A percentile compares a stretch with the other conserved stretches of the same genome.
phyloP scores from a whole-genome alignment of 2,329 filamentous ascomycete genomes.

The Monosporascus sp. region DNA sequence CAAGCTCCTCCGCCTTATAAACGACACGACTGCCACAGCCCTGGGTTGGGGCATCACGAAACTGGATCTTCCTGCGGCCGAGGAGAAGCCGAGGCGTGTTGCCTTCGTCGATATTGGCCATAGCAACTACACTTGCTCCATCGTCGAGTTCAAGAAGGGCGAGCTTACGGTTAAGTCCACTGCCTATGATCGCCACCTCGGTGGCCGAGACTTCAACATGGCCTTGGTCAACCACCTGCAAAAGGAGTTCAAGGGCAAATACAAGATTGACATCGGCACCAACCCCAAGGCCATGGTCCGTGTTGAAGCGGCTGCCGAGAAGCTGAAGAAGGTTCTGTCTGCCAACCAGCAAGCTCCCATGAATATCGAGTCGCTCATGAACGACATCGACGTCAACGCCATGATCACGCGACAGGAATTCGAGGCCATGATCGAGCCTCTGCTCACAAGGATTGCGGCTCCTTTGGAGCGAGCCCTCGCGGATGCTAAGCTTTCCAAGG shows the following conservation, averaged over 20 bases:
- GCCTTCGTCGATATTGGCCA: slow-evolving; percentile 93
- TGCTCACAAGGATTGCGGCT: slow-evolving; percentile 64
- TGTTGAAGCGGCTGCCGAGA: slow-evolving; percentile 84
- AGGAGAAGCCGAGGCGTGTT: slow-evolving; percentile 89
- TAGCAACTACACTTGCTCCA: slow-evolving; percentile 89
- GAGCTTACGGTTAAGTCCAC: slow-evolving; percentile 92
- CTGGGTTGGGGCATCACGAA: slow-evolving; percentile 98
- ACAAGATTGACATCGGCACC: slow-evolving; percentile 89
- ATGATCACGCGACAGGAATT: slow-evolving; percentile 93
- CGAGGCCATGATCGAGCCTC: slow-evolving; percentile 81
- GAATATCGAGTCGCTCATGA: slow-evolving; percentile 98
- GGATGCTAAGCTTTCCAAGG: slow-evolving; percentile 84
- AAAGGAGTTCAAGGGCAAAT: slow-evolving; percentile 94
- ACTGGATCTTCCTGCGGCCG: slow-evolving; percentile 74
- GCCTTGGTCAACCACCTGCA: slow-evolving; percentile 91
- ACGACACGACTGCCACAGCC: slow-evolving; percentile 94
- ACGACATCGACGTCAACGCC: slow-evolving; percentile 84
- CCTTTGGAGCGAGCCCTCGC: slow-evolving; percentile 88
- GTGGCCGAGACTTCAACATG: slow-evolving; percentile 95
- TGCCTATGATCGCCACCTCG: slow-evolving; percentile 90
- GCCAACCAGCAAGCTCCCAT: slow-evolving; percentile 89
- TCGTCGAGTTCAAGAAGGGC: slow-evolving; percentile 96
- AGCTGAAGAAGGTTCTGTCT: slow-evolving; percentile 96
- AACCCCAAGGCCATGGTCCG: slow-evolving; percentile 88
- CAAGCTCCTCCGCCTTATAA: slow-evolving; percentile 90